These are phyloP conservation scores for Irpex rosettiformis DNA, from an alignment of 1,284 basidiomycete species.

Conservation along the genomic window DNA sequence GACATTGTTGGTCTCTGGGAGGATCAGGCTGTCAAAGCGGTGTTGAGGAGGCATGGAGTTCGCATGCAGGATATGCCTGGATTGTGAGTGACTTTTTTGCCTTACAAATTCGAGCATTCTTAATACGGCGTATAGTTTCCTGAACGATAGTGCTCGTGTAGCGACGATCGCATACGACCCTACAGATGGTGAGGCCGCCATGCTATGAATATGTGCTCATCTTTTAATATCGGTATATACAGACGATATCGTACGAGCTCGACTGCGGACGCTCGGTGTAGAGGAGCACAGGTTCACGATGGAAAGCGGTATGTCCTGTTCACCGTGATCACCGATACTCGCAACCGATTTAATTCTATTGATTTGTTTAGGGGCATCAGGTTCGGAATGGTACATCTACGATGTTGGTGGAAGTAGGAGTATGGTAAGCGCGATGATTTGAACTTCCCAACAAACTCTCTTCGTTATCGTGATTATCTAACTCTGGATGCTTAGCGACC, in stretches of 20 bases:
- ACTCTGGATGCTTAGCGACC: conserved; percentile 45
- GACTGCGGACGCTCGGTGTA: conserved; percentile 58
- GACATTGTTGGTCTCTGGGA: conserved; percentile 54
- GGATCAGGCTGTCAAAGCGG: conserved; percentile 45
- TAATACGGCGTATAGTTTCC: conserved; percentile 39
- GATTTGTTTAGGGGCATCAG: conserved; percentile 22
- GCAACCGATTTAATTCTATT: too few species aligned
- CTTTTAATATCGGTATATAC: not conserved
- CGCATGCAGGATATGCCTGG: conserved; percentile 52
- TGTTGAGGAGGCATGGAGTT: conserved; percentile 44
- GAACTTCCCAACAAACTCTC: conserved; percentile 5
- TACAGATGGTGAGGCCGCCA: conserved; percentile 36
- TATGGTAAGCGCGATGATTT: conserved; percentile 33
- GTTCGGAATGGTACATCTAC: conserved; percentile 61
- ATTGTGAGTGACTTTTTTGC: conserved; percentile 41
- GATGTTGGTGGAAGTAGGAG: conserved; percentile 64
- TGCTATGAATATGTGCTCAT: not conserved
- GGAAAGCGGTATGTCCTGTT: conserved; percentile 53
- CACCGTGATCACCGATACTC: too few species aligned
- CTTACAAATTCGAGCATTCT: not conserved
- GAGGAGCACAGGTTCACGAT: conserved; percentile 62
- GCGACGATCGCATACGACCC: conserved; percentile 48
- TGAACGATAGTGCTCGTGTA: conserved; percentile 58
- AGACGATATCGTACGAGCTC: conserved; percentile 55
- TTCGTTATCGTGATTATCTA: too few species aligned